Percentiles rank a stretch among this genome's conserved stretches.
phyloP scores from a whole-genome alignment of 2,329 filamentous ascomycete species.

The Hansfordia pulvinata region DNA sequence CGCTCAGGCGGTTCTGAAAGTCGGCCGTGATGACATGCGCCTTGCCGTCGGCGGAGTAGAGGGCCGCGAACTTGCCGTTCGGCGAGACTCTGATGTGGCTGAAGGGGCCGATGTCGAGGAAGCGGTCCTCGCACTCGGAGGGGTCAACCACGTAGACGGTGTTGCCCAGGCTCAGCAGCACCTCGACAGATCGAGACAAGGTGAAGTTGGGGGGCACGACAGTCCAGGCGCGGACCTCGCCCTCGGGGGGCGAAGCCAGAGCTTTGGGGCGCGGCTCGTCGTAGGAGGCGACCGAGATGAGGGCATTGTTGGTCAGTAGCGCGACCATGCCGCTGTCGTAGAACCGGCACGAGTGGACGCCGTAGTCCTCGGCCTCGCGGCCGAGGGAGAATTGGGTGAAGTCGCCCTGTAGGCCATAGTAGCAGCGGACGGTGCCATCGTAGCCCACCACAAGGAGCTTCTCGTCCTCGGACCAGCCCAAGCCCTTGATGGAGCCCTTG shows the following conservation, averaged over 20 bases:
- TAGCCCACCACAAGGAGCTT: constrained; percentile 76
- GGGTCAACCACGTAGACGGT: constrained; percentile 83
- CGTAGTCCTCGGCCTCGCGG: constrained; percentile 75
- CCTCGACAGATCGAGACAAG: constrained; percentile 84
- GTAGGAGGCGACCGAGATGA: constrained; percentile 81
- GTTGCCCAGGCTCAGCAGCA: constrained; percentile 69
- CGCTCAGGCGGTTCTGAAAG: constrained; percentile 82
- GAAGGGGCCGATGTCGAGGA: constrained; percentile 86
- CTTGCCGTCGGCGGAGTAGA: constrained; percentile 76
- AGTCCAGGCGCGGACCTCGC: constrained; percentile 75
- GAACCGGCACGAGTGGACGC: constrained; percentile 83
- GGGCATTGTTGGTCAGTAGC: constrained; percentile 72
- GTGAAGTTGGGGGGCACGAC: constrained; percentile 81
- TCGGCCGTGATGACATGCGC: constrained; percentile 91
- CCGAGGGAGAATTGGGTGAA: constrained; percentile 91
- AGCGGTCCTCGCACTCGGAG: constrained; percentile 79
- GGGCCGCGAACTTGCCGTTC: constrained; percentile 73
- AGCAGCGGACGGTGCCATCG: constrained; percentile 84
- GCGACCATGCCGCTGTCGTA: constrained; percentile 90
- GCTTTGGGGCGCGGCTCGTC: constrained; percentile 78
- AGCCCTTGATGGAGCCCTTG: constrained; percentile 69
- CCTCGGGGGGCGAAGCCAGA: constrained; percentile 63
- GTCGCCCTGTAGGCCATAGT: constrained; percentile 82
- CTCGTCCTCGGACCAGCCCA: constrained; percentile 96
- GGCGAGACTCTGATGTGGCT: constrained; percentile 83